A percentile compares a stretch with the other conserved stretches of the same genome.
These are phyloP conservation scores for Populus ilicifolia DNA, from an alignment of 345 rosid genomes.

Conservation along the genomic window DNA sequence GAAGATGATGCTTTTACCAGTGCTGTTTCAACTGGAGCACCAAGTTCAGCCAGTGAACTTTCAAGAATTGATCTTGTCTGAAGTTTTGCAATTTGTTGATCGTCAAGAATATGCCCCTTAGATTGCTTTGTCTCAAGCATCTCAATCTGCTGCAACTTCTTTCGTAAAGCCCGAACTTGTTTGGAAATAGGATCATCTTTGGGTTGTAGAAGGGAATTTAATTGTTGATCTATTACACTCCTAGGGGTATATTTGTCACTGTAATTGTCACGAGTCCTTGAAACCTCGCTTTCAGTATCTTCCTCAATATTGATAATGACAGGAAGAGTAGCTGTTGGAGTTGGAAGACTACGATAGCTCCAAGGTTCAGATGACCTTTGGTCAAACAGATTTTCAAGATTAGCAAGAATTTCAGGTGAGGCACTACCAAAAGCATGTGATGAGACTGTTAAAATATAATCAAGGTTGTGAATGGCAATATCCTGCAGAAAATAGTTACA, in stretches of 20 bases:
- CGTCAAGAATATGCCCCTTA: slow-evolving; percentile 72
- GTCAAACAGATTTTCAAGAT: slow-evolving; percentile 75
- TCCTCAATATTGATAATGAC: slow-evolving; percentile 73
- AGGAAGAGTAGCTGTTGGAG: slow-evolving; percentile 81
- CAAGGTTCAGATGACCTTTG: slow-evolving; percentile 79
- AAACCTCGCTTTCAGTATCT: slow-evolving; percentile 53
- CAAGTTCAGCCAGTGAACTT: slow-evolving; percentile 69
- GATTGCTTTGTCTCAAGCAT: slow-evolving; percentile 77
- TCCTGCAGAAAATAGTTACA: slow-evolving; percentile 47
- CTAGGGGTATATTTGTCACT: slow-evolving; percentile 18
- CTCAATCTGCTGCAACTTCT: slow-evolving; percentile 94
- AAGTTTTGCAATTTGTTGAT: slow-evolving; percentile 88
- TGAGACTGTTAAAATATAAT: slow-evolving; percentile 65
- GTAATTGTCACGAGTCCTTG: slow-evolving; percentile 59
- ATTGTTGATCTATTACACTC: slow-evolving; percentile 32
- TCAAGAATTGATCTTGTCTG: slow-evolving; percentile 60
- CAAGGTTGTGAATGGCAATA: slow-evolving; percentile 78
- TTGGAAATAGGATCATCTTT: slow-evolving; percentile 50
- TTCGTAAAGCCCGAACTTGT: slow-evolving; percentile 73
- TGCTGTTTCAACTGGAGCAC: slow-evolving; percentile 44
- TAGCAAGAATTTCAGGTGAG: slow-evolving; percentile 66
- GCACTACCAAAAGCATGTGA: slow-evolving; percentile 67
- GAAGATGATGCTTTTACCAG: slow-evolving; percentile 36
- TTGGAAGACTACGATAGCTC: slow-evolving; percentile 83
- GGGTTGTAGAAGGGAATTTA: slow-evolving; percentile 59